phyloP scores from a whole-genome alignment of 768 basidiomycete species.

The Leccinum variicolor region DNA sequence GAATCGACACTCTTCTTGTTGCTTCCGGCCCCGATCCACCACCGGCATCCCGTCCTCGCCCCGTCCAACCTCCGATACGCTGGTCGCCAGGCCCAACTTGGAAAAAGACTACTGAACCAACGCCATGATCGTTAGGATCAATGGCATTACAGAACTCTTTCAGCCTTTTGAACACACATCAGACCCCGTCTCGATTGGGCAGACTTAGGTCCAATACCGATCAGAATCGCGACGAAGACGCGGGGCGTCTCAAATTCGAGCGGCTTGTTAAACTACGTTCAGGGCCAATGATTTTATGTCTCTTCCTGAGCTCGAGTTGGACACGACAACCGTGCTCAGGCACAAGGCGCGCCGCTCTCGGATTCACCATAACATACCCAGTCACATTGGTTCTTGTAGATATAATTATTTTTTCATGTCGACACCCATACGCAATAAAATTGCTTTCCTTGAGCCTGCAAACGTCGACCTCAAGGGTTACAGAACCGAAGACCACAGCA shows the following conservation, averaged over 20 bases:
- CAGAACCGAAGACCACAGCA: constrained; percentile 62
- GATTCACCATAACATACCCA: background rate
- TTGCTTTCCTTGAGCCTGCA: constrained; percentile 73
- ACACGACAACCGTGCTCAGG: constrained; percentile 68
- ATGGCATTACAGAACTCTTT: constrained; percentile 82
- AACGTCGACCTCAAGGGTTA: constrained; percentile 61
- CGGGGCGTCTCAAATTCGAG: constrained; percentile 68
- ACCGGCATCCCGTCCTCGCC: background rate
- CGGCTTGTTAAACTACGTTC: constrained; percentile 60
- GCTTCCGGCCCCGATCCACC: constrained; percentile 5
- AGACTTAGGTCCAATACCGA: constrained; percentile 43
- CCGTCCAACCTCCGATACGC: background rate
- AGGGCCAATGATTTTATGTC: constrained; percentile 77
- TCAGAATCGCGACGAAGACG: constrained; percentile 52
- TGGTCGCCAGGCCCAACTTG: too few species aligned
- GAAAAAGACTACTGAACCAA: too few species aligned
- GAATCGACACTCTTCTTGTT: constrained; percentile 39
- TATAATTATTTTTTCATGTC: constrained; percentile 71
- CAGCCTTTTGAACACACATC: constrained; percentile 66
- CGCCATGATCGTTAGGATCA: constrained; percentile 66
- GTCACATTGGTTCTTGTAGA: constrained; percentile 35
- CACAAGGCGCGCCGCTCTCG: constrained; percentile 56
- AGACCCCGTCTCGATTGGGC: constrained; percentile 58
- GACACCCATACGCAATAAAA: constrained; percentile 63
- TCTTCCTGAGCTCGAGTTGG: constrained; percentile 64